Evolutionary conservation across 2,329 filamentous ascomycete species (phyloP).

Genomic region (Cyphellophora europaea): DNA sequence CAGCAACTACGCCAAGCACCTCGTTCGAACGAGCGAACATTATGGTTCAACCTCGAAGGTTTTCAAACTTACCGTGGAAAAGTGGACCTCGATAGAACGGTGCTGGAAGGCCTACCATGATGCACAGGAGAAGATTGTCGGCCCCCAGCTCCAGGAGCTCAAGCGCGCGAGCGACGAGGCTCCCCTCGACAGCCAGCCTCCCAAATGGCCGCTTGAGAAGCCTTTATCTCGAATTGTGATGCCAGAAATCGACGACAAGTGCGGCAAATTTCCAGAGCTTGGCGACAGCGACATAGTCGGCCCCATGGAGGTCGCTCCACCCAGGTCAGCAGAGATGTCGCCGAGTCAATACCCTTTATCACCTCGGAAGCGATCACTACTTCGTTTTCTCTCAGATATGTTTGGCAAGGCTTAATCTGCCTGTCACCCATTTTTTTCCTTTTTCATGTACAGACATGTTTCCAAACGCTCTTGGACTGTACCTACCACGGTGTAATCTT

Average conservation of each 20-base stretch:
- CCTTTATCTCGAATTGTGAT: constrained; percentile 46
- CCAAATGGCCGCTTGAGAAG: constrained; percentile 17
- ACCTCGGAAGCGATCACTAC: constrained; percentile 32
- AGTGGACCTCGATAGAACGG: constrained; percentile 74
- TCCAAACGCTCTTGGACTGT: no score
- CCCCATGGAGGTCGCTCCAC: constrained; percentile 59
- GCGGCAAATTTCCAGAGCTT: constrained; percentile 75
- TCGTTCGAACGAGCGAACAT: constrained; percentile 80
- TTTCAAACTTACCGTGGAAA: constrained; percentile 74
- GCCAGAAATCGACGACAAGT: constrained; percentile 36
- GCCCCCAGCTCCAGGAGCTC: constrained; percentile 28
- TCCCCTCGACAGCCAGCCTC: constrained; percentile 12
- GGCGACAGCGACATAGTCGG: constrained; percentile 91
- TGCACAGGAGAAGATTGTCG: constrained; percentile 46
- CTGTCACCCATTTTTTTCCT: not conserved
- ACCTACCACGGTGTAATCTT: no score
- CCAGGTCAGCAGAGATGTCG: constrained; percentile 12
- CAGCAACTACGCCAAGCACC: constrained; percentile 79
- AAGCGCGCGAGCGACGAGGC: constrained; percentile 25
- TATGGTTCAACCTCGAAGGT: constrained; percentile 85
- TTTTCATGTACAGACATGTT: constrained; percentile 1
- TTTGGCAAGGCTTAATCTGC: constrained; percentile 15
- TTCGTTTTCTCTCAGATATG: constrained; percentile 34
- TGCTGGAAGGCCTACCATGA: constrained; percentile 66
- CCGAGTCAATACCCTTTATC: constrained; percentile 31